phyloP scores from a whole-genome alignment of 495 filamentous ascomycete species.

The Hypoxylon rickii region DNA sequence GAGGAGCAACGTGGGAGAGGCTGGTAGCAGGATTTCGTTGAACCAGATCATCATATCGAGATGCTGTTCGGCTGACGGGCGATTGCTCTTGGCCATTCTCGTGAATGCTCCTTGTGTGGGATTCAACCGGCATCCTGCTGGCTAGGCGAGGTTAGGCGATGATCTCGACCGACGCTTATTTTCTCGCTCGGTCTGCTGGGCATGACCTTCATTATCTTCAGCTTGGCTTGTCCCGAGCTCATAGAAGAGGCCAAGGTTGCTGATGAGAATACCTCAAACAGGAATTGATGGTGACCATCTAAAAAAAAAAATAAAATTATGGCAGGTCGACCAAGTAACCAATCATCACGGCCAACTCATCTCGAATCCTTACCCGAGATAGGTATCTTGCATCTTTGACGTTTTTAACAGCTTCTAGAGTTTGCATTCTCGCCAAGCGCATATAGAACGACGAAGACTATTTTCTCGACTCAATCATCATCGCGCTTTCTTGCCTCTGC shows the following conservation, averaged over 20 bases:
- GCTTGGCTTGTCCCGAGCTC: constrained; percentile 29
- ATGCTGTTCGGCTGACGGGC: constrained; percentile 22
- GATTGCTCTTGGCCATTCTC: constrained; percentile 20
- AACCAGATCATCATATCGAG: constrained; percentile 1
- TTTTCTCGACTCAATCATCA: constrained; percentile 21
- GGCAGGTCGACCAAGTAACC: constrained; percentile 11
- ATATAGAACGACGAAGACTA: constrained; percentile 9
- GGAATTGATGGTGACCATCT: constrained; percentile 14
- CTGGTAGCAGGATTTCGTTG: constrained; percentile 4
- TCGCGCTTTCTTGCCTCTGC: constrained; percentile 2
- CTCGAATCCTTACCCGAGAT: constrained; percentile 9
- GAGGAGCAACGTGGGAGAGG: not conserved
- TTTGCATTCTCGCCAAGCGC: constrained; percentile 30
- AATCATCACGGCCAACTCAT: constrained; percentile 14
- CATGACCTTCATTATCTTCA: constrained; percentile 28
- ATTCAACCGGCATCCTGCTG: constrained; percentile 26
- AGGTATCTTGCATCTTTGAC: constrained; percentile 10
- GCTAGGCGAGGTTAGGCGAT: constrained; percentile 29
- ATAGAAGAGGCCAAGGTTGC: constrained; percentile 20
- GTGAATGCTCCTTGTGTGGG: constrained; percentile 3
- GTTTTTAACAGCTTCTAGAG: constrained; percentile 10
- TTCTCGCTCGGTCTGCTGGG: constrained; percentile 20
- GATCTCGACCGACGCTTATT: constrained; percentile 34
- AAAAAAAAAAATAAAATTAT: constrained; percentile 13
- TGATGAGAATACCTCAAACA: constrained; percentile 13